These are phyloP conservation scores for Trichophaea hybrida DNA, from an alignment of 2,329 filamentous ascomycete species.

Conservation along the genomic window DNA sequence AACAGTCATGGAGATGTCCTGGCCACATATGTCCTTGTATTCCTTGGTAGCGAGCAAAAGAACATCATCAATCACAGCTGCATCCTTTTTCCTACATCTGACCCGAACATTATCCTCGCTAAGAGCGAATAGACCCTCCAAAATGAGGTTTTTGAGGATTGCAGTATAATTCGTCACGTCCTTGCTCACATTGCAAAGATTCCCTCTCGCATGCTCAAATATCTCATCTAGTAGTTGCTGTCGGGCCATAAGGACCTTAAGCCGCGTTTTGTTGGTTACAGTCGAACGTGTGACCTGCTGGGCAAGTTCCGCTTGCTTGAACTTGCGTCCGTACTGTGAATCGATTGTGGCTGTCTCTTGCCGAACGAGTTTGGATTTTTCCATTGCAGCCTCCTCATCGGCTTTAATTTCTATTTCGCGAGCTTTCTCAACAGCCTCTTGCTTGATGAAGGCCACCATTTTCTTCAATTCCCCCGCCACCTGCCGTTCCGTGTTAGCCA, in stretches of 20 bases:
- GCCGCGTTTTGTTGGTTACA: constrained; percentile 85
- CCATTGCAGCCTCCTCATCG: constrained; percentile 96
- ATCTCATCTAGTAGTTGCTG: constrained; percentile 84
- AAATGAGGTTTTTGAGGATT: constrained; percentile 62
- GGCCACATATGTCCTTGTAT: constrained; percentile 65
- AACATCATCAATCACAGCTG: constrained; percentile 54
- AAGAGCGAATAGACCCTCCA: constrained; percentile 82
- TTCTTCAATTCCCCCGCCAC: constrained; percentile 97
- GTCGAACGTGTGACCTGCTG: constrained; percentile 98
- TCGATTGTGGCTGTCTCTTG: constrained; percentile 92
- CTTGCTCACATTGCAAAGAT: constrained; percentile 51
- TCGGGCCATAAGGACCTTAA: constrained; percentile 71
- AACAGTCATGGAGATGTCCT: constrained; percentile 54
- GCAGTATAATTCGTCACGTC: constrained; percentile 61
- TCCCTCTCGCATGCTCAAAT: constrained; percentile 65
- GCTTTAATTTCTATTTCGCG: constrained; percentile 96
- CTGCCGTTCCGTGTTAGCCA: constrained; percentile 34
- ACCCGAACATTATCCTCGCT: constrained; percentile 64
- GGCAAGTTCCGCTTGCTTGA: constrained; percentile 95
- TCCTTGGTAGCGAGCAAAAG: constrained; percentile 61
- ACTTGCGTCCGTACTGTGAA: constrained; percentile 89
- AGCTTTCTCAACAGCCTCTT: constrained; percentile 93
- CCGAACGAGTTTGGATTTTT: constrained; percentile 96
- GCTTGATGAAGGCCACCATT: constrained; percentile 99
- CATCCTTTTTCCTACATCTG: constrained; percentile 66